Evolutionary conservation across 1,139 yeast species (phyloP).

Genomic region (Debaryomycetaceae sp.): DNA sequence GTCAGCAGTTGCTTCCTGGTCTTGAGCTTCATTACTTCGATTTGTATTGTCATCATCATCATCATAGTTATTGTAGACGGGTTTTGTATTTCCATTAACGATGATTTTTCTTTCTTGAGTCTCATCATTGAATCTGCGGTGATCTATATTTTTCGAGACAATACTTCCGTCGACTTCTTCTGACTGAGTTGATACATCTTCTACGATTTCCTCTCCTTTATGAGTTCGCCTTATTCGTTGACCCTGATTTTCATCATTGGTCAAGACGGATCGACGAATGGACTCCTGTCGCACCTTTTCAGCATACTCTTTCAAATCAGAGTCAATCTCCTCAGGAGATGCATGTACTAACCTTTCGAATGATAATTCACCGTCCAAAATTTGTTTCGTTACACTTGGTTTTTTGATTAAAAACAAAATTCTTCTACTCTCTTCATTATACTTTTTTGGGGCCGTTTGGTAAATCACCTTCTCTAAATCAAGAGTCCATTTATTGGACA

Average conservation of each 20-base stretch:
- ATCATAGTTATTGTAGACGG: constrained; percentile 9
- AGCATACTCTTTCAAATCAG: constrained; percentile 68
- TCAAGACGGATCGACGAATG: constrained; percentile 60
- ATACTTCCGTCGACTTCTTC: constrained; percentile 31
- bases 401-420: constrained; percentile 36
- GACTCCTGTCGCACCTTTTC: constrained; percentile 70
- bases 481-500: constrained; percentile 35
- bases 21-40: background rate
- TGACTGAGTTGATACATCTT: constrained; percentile 33
- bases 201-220: constrained; percentile 82
- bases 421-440: constrained; percentile 43
- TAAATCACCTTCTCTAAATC: constrained; percentile 42
- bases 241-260: constrained; percentile 42
- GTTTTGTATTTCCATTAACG: constrained; percentile 11
- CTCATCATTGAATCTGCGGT: constrained; percentile 31
- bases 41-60: constrained; percentile 12
- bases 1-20: background rate
- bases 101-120: constrained; percentile 10
- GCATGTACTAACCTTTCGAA: constrained; percentile 27
- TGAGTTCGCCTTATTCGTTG: constrained; percentile 76
- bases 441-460: constrained; percentile 22
- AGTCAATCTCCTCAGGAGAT: constrained; percentile 49
- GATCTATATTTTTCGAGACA: constrained; percentile 42
- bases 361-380: constrained; percentile 25
- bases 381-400: constrained; percentile 24